phyloP scores from a whole-genome alignment of 345 rosid genomes.

The Ceriops decandra region DNA sequence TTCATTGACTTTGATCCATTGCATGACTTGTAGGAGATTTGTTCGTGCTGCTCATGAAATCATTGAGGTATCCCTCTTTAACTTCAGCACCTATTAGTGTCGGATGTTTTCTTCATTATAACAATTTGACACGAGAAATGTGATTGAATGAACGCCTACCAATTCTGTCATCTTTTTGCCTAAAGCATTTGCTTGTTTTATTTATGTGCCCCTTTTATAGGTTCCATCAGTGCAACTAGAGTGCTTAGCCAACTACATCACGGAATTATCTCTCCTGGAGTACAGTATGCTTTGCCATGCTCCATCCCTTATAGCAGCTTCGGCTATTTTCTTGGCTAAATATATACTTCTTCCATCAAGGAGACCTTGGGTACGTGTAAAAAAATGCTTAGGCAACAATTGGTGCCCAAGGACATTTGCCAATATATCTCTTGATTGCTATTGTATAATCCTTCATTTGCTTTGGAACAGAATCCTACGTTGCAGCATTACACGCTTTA shows the following conservation, averaged over 20 bases:
- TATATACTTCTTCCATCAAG: conserved; percentile 61
- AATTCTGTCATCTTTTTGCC: background rate
- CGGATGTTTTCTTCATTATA: background rate
- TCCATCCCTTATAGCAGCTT: conserved; percentile 81
- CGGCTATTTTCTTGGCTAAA: conserved; percentile 79
- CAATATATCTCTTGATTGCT: background rate
- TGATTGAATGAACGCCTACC: no score
- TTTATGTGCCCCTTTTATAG: conserved; percentile 23
- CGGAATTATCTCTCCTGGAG: conserved; percentile 78
- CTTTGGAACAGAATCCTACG: conserved; percentile 52
- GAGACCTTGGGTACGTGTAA: conserved; percentile 74
- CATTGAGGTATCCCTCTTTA: conserved; percentile 54
- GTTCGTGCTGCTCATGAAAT: conserved; percentile 83
- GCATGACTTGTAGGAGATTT: conserved; percentile 57
- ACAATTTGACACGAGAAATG: no score
- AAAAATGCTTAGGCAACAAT: no score
- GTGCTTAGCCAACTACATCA: conserved; percentile 71
- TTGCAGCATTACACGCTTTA: conserved; percentile 86
- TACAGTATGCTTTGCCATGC: conserved; percentile 67
- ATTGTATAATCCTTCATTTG: background rate
- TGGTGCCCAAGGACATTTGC: no score
- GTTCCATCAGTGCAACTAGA: conserved; percentile 66
- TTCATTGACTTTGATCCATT: conserved; percentile 15
- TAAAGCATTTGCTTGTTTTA: background rate
- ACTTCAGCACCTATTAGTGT: background rate